A percentile compares a stretch with the other conserved stretches of the same genome.
Evolutionary conservation across 106 monocot genomes (phyloP).

Genomic region (Allium sativum): DNA sequence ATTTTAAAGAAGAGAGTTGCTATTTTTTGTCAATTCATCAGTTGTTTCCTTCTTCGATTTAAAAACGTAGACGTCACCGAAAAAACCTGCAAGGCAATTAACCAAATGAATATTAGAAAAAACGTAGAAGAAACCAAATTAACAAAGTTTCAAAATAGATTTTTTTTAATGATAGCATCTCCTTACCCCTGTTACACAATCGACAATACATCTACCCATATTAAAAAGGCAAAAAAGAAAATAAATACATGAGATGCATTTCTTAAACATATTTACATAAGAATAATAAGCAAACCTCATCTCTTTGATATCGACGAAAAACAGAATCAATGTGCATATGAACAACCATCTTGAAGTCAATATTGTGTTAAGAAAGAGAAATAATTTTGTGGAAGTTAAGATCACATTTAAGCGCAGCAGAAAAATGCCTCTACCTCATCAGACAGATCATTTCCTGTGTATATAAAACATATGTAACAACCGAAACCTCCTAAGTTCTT

Average conservation of each 20-base stretch:
- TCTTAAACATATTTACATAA: not conserved
- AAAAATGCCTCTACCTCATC: constrained; percentile 78
- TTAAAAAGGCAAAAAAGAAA: not conserved
- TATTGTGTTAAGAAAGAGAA: constrained; percentile 47
- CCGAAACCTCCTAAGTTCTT: too few species aligned
- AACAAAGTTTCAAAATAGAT: not conserved
- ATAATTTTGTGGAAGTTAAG: constrained; percentile 78
- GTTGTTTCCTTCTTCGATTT: constrained; percentile 66
- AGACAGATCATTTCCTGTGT: constrained; percentile 81
- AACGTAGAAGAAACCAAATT: not conserved
- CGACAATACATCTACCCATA: not conserved
- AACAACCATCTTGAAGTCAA: constrained; percentile 90
- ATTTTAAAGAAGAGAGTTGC: constrained; percentile 27
- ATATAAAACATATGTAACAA: not conserved
- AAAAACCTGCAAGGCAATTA: constrained; percentile 60
- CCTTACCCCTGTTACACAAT: constrained; percentile 48
- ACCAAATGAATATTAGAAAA: not conserved
- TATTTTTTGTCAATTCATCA: constrained; percentile 41
- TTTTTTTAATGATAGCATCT: not conserved
- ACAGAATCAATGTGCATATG: constrained; percentile 88
- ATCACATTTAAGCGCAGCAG: constrained; percentile 84
- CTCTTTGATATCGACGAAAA: constrained; percentile 92
- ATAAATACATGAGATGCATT: not conserved
- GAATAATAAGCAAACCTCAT: constrained; percentile 49
- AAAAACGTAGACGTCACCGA: constrained; percentile 83